Conservation (phyloP, 2,329 filamentous ascomycete genomes). For the Beauveria medogensis region DNA sequence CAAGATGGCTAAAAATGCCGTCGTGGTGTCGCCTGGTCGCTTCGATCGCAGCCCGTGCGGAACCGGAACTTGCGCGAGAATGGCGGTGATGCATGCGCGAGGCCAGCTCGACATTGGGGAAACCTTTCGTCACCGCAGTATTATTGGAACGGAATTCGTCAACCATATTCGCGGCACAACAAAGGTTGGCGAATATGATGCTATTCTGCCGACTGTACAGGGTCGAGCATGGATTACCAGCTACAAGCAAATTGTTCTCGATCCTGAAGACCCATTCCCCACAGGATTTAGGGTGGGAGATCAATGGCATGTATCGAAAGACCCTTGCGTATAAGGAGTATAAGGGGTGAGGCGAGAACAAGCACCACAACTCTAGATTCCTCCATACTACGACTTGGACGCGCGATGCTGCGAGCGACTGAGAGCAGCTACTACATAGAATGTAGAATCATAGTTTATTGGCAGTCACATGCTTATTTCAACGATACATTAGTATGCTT, state of each 20-base stretch:
- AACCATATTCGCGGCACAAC: conserved; percentile 28
- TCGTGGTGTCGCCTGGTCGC: conserved; percentile 36
- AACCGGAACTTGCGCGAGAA: conserved; percentile 34
- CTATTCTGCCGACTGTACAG: conserved; percentile 32
- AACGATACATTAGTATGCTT: no score
- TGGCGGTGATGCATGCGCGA: conserved; percentile 35
- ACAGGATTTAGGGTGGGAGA: conserved; percentile 10
- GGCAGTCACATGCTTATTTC: no score
- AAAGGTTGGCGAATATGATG: conserved; percentile 30
- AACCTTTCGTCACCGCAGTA: conserved; percentile 30
- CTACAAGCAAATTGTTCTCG: conserved; percentile 34
- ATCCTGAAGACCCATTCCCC: conserved; percentile 36
- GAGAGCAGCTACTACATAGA: no score
- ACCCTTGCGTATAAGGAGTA: neutral
- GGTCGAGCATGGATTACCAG: conserved; percentile 38
- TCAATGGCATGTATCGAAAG: conserved; percentile 7
- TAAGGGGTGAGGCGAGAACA: no score
- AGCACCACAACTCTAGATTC: no score
- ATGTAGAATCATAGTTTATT: no score
- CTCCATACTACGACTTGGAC: no score
- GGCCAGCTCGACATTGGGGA: conserved; percentile 29
- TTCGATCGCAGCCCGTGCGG: conserved; percentile 39
- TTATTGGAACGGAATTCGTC: conserved; percentile 35
- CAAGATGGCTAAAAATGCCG: conserved; percentile 29
- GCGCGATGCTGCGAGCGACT: no score